Percentiles rank a stretch among this genome's conserved stretches.
Conservation (phyloP, 2,329 filamentous ascomycete species). For the Alternaria arbusti region DNA sequence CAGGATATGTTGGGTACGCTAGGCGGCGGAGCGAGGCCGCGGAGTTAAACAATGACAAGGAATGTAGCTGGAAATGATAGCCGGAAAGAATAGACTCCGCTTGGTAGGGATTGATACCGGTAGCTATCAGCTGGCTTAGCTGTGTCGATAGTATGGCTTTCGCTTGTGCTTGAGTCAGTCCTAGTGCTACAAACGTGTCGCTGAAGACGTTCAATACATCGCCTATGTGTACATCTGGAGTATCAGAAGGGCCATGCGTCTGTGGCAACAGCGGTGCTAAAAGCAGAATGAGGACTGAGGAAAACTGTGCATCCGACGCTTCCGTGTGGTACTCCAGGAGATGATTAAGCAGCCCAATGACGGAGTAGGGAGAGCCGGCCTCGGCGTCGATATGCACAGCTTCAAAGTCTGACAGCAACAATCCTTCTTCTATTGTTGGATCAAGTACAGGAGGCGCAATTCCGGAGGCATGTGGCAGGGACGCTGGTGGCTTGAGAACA, state of each 20-base stretch:
- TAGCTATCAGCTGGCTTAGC: constrained; percentile 49
- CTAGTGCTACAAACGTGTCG: constrained; percentile 48
- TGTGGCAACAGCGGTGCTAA: constrained; percentile 54
- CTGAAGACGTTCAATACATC: constrained; percentile 48
- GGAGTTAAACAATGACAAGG: constrained; percentile 55
- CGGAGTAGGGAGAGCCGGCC: constrained; percentile 45
- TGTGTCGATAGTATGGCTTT: constrained; percentile 49
- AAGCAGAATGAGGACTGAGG: constrained; percentile 55
- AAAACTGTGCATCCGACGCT: constrained; percentile 55
- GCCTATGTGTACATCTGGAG: constrained; percentile 34
- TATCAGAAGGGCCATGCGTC: constrained; percentile 43
- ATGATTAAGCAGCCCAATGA: constrained; percentile 52
- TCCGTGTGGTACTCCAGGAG: constrained; percentile 52
- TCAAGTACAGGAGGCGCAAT: constrained; percentile 34
- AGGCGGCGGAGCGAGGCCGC: constrained; percentile 64
- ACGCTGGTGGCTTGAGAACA: constrained; percentile 18
- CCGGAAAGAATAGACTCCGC: constrained; percentile 62
- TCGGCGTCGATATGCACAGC: constrained; percentile 44
- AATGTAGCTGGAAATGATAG: constrained; percentile 63
- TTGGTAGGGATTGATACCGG: constrained; percentile 58
- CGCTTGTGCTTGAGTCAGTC: constrained; percentile 48
- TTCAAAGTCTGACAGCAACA: constrained; percentile 47
- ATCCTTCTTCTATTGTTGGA: constrained; percentile 32
- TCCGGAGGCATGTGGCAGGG: constrained; percentile 29
- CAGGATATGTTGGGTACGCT: constrained; percentile 61